phyloP scores from a whole-genome alignment of 345 rosid genomes.

The Punica granatum region DNA sequence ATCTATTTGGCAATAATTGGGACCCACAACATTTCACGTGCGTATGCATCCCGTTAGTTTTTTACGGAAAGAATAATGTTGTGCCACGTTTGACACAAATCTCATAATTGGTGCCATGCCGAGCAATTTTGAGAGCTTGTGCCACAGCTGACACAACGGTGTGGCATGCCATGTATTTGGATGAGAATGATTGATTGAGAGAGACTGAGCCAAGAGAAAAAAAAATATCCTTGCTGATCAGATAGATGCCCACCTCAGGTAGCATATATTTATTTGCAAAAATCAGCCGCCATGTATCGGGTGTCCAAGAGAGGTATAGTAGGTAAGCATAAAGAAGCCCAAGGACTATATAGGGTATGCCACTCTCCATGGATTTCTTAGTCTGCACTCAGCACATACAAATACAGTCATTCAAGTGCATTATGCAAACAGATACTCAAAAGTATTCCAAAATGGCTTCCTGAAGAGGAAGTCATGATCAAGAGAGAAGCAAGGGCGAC shows the following conservation, averaged over 20 bases:
- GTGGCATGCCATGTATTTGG: no score
- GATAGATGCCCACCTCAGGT: constrained; percentile 57
- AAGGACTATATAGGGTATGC: constrained; percentile 54
- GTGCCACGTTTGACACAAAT: no score
- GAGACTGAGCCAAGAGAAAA: not conserved
- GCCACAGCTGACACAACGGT: no score
- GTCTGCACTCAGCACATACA: constrained; percentile 43
- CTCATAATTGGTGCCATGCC: no score
- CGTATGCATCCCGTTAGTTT: no score
- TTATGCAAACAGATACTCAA: not conserved
- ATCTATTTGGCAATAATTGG: no score
- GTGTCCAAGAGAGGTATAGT: constrained; percentile 85
- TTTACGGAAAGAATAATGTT: no score
- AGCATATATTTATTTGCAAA: constrained; percentile 70
- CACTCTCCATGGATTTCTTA: constrained; percentile 61
- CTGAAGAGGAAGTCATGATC: not conserved
- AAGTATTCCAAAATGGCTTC: not conserved
- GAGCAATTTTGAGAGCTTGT: no score
- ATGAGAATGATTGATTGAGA: not conserved
- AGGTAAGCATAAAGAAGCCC: constrained; percentile 68
- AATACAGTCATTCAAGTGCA: not conserved
- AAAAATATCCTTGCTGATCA: not conserved
- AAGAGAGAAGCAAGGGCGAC: no score
- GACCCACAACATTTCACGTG: no score
- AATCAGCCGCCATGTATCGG: constrained; percentile 54